Percentiles rank a stretch among this genome's conserved stretches.
Evolutionary conservation across 1,284 basidiomycete species (phyloP).

Genomic region (Leucoagaricus sp.): DNA sequence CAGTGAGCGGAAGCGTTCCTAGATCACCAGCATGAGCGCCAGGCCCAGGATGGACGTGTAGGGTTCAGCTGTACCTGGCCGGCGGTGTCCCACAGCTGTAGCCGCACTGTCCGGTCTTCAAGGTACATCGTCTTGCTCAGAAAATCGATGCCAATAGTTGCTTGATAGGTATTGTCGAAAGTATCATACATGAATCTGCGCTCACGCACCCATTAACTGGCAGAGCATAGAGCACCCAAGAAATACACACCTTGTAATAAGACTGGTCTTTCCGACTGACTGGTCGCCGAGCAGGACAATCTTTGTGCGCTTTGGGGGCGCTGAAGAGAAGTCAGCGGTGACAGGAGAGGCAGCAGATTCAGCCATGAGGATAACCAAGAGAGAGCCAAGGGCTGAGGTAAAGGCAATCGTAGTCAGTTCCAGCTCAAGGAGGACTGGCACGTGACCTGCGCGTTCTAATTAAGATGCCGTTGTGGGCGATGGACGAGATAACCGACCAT

Average conservation of each 20-base stretch:
- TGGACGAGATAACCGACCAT: conserved; percentile 34
- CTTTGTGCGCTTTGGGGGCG: conserved; percentile 93
- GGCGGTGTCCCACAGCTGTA: conserved; percentile 99
- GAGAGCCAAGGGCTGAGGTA: background rate
- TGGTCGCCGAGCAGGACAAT: conserved; percentile 93
- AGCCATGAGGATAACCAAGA: conserved; percentile 22
- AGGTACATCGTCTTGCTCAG: conserved; percentile 99
- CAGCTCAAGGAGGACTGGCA: background rate
- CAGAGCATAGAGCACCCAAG: background rate
- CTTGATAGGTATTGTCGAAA: conserved; percentile 99
- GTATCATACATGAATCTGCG: conserved; percentile 98
- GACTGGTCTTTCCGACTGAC: conserved; percentile 94
- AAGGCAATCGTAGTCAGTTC: background rate
- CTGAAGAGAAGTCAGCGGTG: conserved; percentile 80
- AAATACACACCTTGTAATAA: conserved; percentile 85
- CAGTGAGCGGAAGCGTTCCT: conserved; percentile 97
- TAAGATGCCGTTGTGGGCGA: background rate
- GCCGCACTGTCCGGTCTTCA: conserved; percentile 95
- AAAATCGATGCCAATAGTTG: conserved; percentile 99
- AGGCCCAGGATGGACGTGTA: background rate
- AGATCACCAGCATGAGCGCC: background rate
- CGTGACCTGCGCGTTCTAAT: conserved; percentile 8
- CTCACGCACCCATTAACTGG: conserved; percentile 5
- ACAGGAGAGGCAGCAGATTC: conserved; percentile 63
- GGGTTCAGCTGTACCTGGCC: conserved; percentile 67